Evolutionary conservation across 1,284 basidiomycete genomes (phyloP).

Genomic region (Cutaneotrichosporon sp.): DNA sequence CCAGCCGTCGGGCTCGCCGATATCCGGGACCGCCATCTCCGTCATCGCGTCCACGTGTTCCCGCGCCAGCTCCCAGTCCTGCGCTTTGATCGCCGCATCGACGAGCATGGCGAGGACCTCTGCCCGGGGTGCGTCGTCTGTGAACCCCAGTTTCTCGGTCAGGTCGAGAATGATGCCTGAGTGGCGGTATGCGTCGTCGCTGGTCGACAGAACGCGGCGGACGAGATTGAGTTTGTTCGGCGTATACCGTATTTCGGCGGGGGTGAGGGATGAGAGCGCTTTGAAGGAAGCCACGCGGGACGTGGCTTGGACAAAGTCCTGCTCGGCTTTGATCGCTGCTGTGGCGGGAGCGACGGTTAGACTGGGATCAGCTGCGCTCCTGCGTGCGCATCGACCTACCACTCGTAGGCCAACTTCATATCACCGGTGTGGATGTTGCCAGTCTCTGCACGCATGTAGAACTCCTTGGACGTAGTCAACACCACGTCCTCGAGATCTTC

Average conservation of each 20-base stretch:
- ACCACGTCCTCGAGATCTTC: constrained; percentile 68
- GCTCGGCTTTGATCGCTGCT: constrained; percentile 62
- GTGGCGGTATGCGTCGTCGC: constrained; percentile 78
- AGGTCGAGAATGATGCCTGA: constrained; percentile 83
- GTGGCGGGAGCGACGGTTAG: constrained; percentile 66
- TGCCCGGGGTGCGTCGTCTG: constrained; percentile 66
- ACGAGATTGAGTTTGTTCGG: constrained; percentile 74
- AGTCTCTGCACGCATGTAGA: constrained; percentile 86
- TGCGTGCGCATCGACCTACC: constrained; percentile 55
- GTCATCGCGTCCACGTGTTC: constrained; percentile 70
- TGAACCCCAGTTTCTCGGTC: constrained; percentile 76
- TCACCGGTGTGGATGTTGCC: constrained; percentile 87
- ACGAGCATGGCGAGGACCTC: constrained; percentile 81
- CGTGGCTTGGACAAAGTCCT: constrained; percentile 91
- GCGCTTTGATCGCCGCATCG: constrained; percentile 70
- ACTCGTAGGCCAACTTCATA: constrained; percentile 92
- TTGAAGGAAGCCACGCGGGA: constrained; percentile 59
- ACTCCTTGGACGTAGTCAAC: constrained; percentile 71
- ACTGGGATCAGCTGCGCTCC: constrained; percentile 49
- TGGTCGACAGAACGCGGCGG: constrained; percentile 71
- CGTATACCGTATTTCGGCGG: constrained; percentile 82
- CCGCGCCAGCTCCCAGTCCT: constrained; percentile 69
- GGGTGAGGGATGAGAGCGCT: constrained; percentile 68
- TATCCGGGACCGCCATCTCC: no score
- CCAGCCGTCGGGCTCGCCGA: constrained; percentile 8